Evolutionary conservation across 75 land plant genomes (phyloP).

Genomic region (Pinus albicaulis): DNA sequence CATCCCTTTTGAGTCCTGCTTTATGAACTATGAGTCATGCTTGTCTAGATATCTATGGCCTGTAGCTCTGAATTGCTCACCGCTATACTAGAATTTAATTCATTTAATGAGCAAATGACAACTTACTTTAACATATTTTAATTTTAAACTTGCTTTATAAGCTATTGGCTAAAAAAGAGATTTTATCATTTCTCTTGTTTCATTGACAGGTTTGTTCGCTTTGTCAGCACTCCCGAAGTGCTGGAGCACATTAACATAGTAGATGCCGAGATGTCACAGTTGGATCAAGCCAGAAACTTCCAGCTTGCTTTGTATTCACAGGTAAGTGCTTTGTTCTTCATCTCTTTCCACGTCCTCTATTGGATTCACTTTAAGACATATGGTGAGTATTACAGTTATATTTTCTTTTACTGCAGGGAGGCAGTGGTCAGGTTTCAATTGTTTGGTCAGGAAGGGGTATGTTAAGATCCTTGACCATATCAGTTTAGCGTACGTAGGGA

Average conservation of each 20-base stretch:
- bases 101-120: neutral
- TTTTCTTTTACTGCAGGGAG: conserved; percentile 5
- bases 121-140: neutral
- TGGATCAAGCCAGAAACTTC: conserved; percentile 12
- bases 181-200: neutral
- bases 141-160: neutral
- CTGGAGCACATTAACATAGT: conserved; percentile 17
- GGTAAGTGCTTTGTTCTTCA: conserved; percentile 21
- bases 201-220: conserved; percentile 19
- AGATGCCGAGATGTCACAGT: conserved; percentile 17
- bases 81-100: neutral
- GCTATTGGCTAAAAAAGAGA: neutral
- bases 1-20: neutral
- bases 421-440: conserved; percentile 1
- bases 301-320: conserved; percentile 42
- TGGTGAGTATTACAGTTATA: neutral
- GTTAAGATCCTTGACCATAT: neutral
- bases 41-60: neutral
- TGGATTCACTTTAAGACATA: neutral
- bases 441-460: neutral
- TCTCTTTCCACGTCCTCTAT: neutral
- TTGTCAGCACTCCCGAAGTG: conserved; percentile 25
- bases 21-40: neutral
- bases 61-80: neutral
- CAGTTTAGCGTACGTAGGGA: too few relatives aligned